These are phyloP conservation scores for Fomitopsis pinicola DNA, from an alignment of 1,284 basidiomycete species.

Conservation along the genomic window DNA sequence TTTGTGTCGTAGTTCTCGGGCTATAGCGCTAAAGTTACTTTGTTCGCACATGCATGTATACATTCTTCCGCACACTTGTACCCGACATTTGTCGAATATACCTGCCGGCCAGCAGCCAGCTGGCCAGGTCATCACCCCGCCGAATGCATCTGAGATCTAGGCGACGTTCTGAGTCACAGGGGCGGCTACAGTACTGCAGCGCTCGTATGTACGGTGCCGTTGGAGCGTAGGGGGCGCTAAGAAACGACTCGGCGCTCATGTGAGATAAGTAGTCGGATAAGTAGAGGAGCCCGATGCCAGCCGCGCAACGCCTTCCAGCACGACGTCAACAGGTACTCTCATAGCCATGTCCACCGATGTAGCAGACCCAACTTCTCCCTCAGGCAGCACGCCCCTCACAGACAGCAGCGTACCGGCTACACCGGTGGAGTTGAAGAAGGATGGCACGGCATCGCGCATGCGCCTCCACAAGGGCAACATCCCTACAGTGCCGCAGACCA, in stretches of 20 bases:
- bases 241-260: not conserved
- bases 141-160: not conserved
- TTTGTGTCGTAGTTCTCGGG: not conserved
- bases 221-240: not conserved
- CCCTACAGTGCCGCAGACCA: slow-evolving; percentile 39
- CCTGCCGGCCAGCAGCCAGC: not conserved
- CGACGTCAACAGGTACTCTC: slow-evolving; percentile 1
- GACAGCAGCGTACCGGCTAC: not conserved
- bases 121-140: not conserved
- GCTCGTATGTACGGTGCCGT: not conserved
- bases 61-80: not conserved
- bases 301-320: not conserved
- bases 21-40: not conserved
- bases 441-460: slow-evolving; percentile 27
- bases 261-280: not conserved
- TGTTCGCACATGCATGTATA: not conserved
- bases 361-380: not conserved
- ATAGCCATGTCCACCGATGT: slow-evolving; percentile 19
- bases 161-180: not conserved
- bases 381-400: not conserved
- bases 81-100: not conserved
- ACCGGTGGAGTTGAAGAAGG: slow-evolving; percentile 19
- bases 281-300: not conserved
- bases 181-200: not conserved
- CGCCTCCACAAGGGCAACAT: slow-evolving; percentile 32